Percentiles rank a stretch among this genome's conserved stretches.
phyloP scores from a whole-genome alignment of 208 protist species.

The Acanthamoeba lenticulata region DNA sequence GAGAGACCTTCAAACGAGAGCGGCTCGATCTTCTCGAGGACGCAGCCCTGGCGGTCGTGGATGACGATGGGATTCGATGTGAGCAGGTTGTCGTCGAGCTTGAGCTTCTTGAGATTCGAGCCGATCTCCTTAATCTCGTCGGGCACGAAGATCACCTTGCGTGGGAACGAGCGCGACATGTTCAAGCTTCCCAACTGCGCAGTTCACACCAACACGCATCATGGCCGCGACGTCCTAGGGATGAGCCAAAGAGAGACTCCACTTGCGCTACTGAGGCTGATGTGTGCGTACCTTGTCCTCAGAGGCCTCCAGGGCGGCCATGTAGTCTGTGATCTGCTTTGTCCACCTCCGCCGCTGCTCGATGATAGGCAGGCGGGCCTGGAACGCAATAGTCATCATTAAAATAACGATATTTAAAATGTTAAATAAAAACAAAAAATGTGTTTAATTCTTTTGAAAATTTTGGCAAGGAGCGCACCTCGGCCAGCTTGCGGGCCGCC shows the following conservation, averaged over 20 bases:
- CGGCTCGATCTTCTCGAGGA: neutral
- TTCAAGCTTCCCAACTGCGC: neutral
- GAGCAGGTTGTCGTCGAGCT: neutral
- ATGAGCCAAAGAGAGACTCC: neutral
- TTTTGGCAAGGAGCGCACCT: neutral
- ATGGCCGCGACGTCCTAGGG: too few species aligned
- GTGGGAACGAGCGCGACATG: neutral
- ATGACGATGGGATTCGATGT: neutral
- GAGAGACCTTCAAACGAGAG: neutral
- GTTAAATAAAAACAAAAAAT: neutral
- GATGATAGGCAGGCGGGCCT: neutral
- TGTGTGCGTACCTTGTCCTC: neutral
- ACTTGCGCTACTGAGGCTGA: neutral
- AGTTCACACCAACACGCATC: neutral
- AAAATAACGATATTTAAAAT: neutral
- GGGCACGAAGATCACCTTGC: neutral
- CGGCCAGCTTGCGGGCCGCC: neutral
- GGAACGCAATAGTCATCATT: neutral
- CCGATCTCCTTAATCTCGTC: neutral
- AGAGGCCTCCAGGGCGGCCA: neutral
- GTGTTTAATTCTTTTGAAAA: too few species aligned
- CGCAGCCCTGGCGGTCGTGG: neutral
- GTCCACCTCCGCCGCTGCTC: neutral
- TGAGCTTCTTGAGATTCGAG: neutral
- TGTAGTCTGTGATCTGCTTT: neutral